A percentile compares a stretch with the other conserved stretches of the same genome.
Evolutionary conservation across 2,329 filamentous ascomycete genomes (phyloP).

Genomic region (Apiospora saccharicola): DNA sequence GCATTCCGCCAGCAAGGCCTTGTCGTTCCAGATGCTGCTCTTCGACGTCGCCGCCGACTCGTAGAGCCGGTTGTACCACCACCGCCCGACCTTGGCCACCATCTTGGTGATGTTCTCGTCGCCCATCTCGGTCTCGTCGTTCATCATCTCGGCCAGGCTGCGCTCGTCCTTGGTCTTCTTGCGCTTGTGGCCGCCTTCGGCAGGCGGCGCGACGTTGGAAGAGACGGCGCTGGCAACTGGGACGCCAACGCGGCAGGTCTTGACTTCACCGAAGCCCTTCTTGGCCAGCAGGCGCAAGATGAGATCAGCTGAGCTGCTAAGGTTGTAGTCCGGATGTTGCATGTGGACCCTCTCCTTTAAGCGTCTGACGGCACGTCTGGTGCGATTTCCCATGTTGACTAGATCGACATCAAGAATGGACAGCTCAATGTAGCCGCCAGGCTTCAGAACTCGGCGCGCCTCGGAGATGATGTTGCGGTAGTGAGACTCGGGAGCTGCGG

Average conservation of each 20-base stretch:
- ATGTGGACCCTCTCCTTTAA: constrained; percentile 76
- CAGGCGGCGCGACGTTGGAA: constrained; percentile 27
- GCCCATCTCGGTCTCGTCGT: constrained; percentile 70
- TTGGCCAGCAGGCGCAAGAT: constrained; percentile 72
- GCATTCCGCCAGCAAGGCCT: constrained; percentile 79
- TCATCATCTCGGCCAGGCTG: constrained; percentile 75
- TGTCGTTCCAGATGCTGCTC: constrained; percentile 80
- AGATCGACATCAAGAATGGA: constrained; percentile 81
- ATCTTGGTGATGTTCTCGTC: constrained; percentile 92
- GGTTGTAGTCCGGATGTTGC: constrained; percentile 64
- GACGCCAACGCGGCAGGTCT: constrained; percentile 79
- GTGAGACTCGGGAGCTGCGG: constrained; percentile 70
- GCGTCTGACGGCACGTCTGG: constrained; percentile 71
- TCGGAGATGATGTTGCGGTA: constrained; percentile 78
- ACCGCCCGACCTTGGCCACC: constrained; percentile 88
- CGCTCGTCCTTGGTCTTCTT: constrained; percentile 53
- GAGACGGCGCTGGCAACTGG: constrained; percentile 68
- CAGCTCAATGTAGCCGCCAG: constrained; percentile 81
- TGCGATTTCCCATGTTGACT: constrained; percentile 80
- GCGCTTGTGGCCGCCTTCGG: constrained; percentile 41
- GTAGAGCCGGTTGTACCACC: constrained; percentile 97
- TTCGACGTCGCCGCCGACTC: constrained; percentile 68
- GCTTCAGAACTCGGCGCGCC: constrained; percentile 78
- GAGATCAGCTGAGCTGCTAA: constrained; percentile 66
- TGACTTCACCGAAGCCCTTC: constrained; percentile 75